Evolutionary conservation across 148 eudicot genomes (phyloP).

Genomic region (Spergularia bocconei): DNA sequence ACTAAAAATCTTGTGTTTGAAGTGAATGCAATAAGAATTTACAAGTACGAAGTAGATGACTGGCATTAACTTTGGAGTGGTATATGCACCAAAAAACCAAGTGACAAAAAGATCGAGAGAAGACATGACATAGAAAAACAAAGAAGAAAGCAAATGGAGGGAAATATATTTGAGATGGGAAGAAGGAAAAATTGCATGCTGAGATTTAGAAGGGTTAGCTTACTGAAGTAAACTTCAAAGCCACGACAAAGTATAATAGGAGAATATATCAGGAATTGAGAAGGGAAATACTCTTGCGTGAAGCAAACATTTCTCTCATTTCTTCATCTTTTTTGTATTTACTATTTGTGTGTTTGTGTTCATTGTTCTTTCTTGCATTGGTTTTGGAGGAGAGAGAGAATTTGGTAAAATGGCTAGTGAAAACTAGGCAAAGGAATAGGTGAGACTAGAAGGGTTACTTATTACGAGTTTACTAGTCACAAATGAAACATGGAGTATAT

Average conservation of each 20-base stretch:
- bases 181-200: not conserved
- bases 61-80: no score
- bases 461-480: no score
- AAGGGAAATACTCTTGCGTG: constrained; percentile 54
- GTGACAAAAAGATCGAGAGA: not conserved
- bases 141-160: not conserved
- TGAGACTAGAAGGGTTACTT: no score
- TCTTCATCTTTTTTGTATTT: not conserved
- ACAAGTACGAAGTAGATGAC: no score
- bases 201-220: constrained; percentile 13
- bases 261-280: constrained; percentile 17
- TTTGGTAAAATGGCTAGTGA: no score
- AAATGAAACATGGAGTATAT: no score
- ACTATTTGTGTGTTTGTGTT: no score
- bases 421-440: no score
- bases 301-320: constrained; percentile 47
- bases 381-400: no score
- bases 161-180: not conserved
- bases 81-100: not conserved
- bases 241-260: constrained; percentile 38
- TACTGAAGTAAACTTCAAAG: constrained; percentile 48
- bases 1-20: no score
- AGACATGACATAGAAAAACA: not conserved
- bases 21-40: no score
- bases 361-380: no score